phyloP scores from a whole-genome alignment of 2,329 filamentous ascomycete species.

The Aspergillus fumigatus region DNA sequence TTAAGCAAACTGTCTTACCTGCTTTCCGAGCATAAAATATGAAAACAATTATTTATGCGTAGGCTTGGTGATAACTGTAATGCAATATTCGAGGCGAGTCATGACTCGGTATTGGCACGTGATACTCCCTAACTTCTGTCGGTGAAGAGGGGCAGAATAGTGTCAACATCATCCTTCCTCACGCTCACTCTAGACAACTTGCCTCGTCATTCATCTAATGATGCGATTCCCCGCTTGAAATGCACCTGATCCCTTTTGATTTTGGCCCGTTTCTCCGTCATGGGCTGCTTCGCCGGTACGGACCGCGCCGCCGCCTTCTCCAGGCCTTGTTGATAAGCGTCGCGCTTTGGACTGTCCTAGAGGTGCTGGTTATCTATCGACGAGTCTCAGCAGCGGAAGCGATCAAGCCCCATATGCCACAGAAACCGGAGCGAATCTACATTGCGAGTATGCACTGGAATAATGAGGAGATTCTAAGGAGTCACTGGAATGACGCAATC shows the following conservation, averaged over 20 bases:
- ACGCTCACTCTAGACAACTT: background rate
- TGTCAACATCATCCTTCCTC: no score
- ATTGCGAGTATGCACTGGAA: constrained; percentile 69
- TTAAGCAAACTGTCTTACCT: no score
- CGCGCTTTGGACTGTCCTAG: constrained; percentile 17
- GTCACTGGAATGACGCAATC: constrained; percentile 60
- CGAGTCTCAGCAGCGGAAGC: constrained; percentile 11
- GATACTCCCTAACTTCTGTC: no score
- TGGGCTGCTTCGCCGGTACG: constrained; percentile 7
- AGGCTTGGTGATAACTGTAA: no score
- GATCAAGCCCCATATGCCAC: constrained; percentile 8
- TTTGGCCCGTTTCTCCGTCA: background rate
- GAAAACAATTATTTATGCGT: no score
- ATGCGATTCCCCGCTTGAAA: background rate
- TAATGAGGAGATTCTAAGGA: constrained; percentile 55
- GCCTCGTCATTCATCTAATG: background rate
- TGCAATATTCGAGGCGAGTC: no score
- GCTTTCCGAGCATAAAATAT: no score
- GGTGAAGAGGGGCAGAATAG: no score
- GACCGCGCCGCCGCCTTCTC: constrained; percentile 14
- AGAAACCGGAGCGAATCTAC: constrained; percentile 47
- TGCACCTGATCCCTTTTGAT: background rate
- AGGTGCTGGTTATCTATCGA: constrained; percentile 15
- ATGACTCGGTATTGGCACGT: no score
- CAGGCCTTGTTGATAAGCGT: constrained; percentile 14